These are phyloP conservation scores for Lipomyces orientalis DNA, from an alignment of 805 yeast species.

Conservation along the genomic window DNA sequence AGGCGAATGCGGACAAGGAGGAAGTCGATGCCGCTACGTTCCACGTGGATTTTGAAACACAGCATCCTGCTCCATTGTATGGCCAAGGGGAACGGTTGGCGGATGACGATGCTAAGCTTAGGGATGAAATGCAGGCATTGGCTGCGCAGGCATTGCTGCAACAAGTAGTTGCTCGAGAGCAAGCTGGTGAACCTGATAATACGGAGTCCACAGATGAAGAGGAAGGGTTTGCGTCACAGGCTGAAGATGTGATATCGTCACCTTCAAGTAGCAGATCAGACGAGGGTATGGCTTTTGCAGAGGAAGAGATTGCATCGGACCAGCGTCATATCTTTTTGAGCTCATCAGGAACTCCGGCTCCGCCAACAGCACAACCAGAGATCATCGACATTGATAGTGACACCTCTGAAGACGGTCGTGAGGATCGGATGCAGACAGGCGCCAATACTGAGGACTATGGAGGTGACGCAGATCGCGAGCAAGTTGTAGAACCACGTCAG, in stretches of 20 bases:
- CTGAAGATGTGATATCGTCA: slow-evolving; percentile 6
- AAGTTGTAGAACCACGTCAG: not conserved
- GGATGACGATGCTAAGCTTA: not conserved
- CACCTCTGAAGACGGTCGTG: not conserved
- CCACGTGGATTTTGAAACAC: slow-evolving; percentile 6
- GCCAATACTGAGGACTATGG: not conserved
- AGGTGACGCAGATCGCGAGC: slow-evolving; percentile 10
- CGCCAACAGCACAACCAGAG: not conserved
- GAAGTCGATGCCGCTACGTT: not conserved
- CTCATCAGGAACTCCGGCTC: not conserved
- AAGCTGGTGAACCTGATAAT: not conserved
- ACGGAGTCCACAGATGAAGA: slow-evolving; percentile 6
- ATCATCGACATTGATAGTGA: slow-evolving; percentile 2
- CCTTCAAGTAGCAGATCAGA: not conserved
- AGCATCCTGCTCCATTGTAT: not conserved
- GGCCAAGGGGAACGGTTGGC: not conserved
- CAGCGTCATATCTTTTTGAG: not conserved
- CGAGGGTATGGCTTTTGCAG: not conserved
- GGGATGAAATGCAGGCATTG: slow-evolving; percentile 3
- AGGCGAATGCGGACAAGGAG: not conserved
- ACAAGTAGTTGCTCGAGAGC: slow-evolving; percentile 6
- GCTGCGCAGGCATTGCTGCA: not conserved
- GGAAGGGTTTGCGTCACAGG: slow-evolving; percentile 1
- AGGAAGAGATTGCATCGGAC: not conserved
- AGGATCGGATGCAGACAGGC: not conserved